Conservation (phyloP, 306 rosid genomes). For the Cucumis hystrix region DNA sequence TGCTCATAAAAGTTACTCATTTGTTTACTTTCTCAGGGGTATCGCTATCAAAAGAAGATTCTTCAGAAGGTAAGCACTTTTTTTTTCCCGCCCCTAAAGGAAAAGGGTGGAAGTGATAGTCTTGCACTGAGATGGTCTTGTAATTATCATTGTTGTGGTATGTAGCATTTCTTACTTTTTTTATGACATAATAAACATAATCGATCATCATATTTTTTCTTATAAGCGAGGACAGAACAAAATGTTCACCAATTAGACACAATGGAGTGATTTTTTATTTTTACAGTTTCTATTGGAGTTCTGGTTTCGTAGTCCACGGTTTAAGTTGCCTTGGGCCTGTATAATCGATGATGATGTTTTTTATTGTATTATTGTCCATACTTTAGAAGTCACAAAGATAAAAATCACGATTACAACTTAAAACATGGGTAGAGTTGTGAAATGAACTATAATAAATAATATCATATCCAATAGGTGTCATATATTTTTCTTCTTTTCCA, state of each 20-base stretch:
- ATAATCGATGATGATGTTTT: not conserved
- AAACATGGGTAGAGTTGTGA: not conserved
- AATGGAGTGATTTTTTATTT: not conserved
- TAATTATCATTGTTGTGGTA: constrained; percentile 87
- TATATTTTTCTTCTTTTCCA: not conserved
- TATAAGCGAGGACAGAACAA: too few relatives aligned
- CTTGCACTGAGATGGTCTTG: constrained; percentile 97
- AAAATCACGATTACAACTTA: not conserved
- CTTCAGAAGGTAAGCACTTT: constrained; percentile 46
- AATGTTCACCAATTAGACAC: not conserved
- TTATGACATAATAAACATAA: too few relatives aligned
- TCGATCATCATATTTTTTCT: too few relatives aligned
- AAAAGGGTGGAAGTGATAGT: constrained; percentile 78
- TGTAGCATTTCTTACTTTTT: constrained; percentile 6
- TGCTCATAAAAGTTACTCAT: constrained; percentile 14
- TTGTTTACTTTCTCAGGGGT: constrained; percentile 53
- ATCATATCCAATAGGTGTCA: not conserved
- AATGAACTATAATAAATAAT: not conserved
- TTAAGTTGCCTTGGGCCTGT: not conserved
- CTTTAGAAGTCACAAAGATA: not conserved
- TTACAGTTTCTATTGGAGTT: not conserved
- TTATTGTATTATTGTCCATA: not conserved
- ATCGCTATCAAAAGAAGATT: constrained; percentile 66
- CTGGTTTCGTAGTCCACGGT: not conserved
- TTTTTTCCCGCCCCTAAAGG: constrained; percentile 22